phyloP scores from a whole-genome alignment of 441 rosid genomes.

The Mallotus japonicus region DNA sequence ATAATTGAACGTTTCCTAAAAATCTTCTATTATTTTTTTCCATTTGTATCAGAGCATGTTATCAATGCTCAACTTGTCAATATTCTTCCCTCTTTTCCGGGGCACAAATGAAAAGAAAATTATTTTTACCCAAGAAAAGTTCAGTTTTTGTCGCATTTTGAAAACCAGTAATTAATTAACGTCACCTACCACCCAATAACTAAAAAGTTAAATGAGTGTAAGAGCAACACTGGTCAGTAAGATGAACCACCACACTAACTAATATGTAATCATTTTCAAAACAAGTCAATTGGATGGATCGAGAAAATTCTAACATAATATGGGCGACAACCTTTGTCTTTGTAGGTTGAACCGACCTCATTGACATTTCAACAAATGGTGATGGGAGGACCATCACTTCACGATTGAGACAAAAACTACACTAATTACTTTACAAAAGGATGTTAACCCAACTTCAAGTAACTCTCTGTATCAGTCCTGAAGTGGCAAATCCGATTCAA shows the following conservation, averaged over 20 bases:
- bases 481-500: not conserved
- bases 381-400: not conserved
- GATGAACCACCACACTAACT: conserved; percentile 18
- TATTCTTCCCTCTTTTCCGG: conserved; percentile 19
- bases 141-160: not conserved
- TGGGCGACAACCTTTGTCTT: conserved; percentile 14
- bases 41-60: conserved; percentile 18
- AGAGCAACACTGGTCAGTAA: not conserved
- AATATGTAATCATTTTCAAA: conserved; percentile 2
- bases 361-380: conserved; percentile 19
- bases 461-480: not conserved
- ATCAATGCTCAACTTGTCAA: conserved; percentile 20
- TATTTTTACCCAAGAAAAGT: not conserved
- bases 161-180: not conserved
- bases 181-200: conserved; percentile 15
- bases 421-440: not conserved
- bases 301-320: conserved; percentile 9
- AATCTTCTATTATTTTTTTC: not conserved
- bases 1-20: conserved; percentile 7
- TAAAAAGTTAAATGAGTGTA: not conserved
- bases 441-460: conserved; percentile 9
- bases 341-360: conserved; percentile 23
- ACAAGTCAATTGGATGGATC: conserved; percentile 17
- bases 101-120: not conserved
- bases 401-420: conserved; percentile 2